Evolutionary conservation across 2,329 filamentous ascomycete species (phyloP).

Genomic region (Fusarium anthophilum): DNA sequence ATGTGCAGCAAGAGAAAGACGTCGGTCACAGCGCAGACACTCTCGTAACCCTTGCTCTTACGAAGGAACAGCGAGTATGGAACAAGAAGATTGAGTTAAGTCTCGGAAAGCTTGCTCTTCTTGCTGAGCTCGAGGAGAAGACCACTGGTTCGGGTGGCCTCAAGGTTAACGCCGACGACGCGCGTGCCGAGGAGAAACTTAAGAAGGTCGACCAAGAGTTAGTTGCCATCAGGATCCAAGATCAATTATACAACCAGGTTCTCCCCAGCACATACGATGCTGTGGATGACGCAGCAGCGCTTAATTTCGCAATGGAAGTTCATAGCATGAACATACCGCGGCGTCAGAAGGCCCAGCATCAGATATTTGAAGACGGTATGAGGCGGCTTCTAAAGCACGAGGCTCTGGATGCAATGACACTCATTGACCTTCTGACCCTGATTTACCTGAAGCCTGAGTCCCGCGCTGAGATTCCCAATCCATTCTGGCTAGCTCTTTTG

Average conservation of each 20-base stretch:
- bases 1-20: constrained; percentile 79
- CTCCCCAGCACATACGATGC: constrained; percentile 73
- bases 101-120: constrained; percentile 80
- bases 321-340: constrained; percentile 66
- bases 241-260: constrained; percentile 77
- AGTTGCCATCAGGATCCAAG: constrained; percentile 80
- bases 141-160: constrained; percentile 47
- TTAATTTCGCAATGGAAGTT: constrained; percentile 78
- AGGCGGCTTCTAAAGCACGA: constrained; percentile 75
- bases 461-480: constrained; percentile 65
- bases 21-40: constrained; percentile 77
- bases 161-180: constrained; percentile 50
- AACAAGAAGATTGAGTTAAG: constrained; percentile 93
- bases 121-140: constrained; percentile 66
- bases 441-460: constrained; percentile 62
- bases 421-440: constrained; percentile 83
- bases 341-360: constrained; percentile 72
- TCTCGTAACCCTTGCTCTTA: constrained; percentile 74
- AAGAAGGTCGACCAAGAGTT: constrained; percentile 70
- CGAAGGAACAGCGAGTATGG: constrained; percentile 84
- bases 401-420: constrained; percentile 70
- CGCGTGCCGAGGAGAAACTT: constrained; percentile 54
- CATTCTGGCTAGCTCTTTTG: constrained; percentile 80
- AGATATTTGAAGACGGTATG: constrained; percentile 77
- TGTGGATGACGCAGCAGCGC: constrained; percentile 81